Evolutionary conservation across 768 basidiomycete genomes (phyloP), one percentile per base, ranked within the genome.

Genomic region (Podaxis sp.): DNA sequence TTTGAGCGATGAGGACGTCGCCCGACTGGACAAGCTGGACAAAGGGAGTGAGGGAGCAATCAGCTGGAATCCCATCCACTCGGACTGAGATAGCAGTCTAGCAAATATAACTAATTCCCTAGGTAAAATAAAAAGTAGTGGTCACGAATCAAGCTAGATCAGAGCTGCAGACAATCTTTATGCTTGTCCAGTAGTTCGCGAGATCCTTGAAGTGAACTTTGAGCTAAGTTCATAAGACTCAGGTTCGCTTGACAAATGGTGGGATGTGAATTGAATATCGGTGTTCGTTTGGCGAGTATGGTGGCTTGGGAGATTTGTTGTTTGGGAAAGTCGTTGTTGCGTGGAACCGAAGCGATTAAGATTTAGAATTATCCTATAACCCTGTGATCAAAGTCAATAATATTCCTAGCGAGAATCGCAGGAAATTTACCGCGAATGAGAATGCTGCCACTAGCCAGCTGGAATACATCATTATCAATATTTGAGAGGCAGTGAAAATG

Each of bases 11-110:
- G 85, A 85, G 47, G 93, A 95, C 57, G 84, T 96, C 77, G 65
- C 66, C 1, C 71, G 70, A 27, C 74, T 97, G 11, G 86, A 94
- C 68, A 76, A 71, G 0, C 76, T 96, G 1, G 93, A 96, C 68
- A 73, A 77, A 53, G 95, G 91, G 0, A 79, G 85, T 54, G 80
- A 77, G 0, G 93, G 93, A 2, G 84, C 88, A 0, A 73, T 90
- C 47, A 87, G 82, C 62, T 96, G 93, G 95, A 93, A 96, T 67
- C 92, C 93, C 5, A 82, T 93, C 32, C 79, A 90, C 64, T 78
- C 71, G 16, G 71, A 75, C 35, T 82, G 65, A 75, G 25, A 16
- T 3, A 21, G 9, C 27, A 47, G 4, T 32, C 6, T 32, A 9
- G 32, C 32, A 32, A 32, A 32, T 7, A 32, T 13, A 25, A 21